A percentile compares a stretch with the other conserved stretches of the same genome.
These are phyloP conservation scores for Eutrema heterophyllum DNA, from an alignment of 345 rosid species.

Conservation along the genomic window DNA sequence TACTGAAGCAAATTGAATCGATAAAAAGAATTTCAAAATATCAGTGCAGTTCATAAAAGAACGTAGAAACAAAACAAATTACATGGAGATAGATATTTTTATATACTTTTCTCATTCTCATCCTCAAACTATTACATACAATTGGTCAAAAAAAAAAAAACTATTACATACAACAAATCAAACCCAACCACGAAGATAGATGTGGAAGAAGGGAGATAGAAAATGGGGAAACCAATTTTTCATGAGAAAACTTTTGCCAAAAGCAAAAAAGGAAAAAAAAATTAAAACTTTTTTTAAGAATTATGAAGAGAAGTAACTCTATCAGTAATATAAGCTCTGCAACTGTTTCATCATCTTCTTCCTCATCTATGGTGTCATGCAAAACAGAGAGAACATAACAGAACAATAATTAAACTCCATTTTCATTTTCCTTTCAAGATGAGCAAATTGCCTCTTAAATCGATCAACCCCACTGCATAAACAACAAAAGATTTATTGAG, in stretches of 20 bases:
- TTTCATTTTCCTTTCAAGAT: conserved; percentile 16
- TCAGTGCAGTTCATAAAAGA: background rate
- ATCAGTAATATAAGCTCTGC: conserved; percentile 23
- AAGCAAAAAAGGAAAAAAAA: background rate
- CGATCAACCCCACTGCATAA: conserved; percentile 90
- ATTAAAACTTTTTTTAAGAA: background rate
- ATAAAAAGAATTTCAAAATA: background rate
- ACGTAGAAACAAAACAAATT: background rate
- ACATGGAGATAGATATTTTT: conserved; percentile 14
- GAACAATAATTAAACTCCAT: conserved; percentile 1
- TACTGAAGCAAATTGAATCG: background rate
- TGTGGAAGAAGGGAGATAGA: conserved; percentile 22
- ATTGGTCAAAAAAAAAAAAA: too few species aligned
- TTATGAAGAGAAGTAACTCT: conserved; percentile 29
- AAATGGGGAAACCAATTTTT: conserved; percentile 10
- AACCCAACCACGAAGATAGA: conserved; percentile 30
- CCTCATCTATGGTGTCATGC: conserved; percentile 34
- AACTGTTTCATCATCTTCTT: conserved; percentile 13
- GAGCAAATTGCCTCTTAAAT: conserved; percentile 94
- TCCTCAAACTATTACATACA: too few species aligned
- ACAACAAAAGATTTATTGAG: background rate
- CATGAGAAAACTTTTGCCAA: conserved; percentile 10
- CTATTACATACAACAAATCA: conserved; percentile 33
- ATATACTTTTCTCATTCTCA: conserved; percentile 22
- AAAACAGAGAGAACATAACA: conserved; percentile 6